Evolutionary conservation across 306 rosid species (phyloP).

Genomic region (Prosopis cineraria): DNA sequence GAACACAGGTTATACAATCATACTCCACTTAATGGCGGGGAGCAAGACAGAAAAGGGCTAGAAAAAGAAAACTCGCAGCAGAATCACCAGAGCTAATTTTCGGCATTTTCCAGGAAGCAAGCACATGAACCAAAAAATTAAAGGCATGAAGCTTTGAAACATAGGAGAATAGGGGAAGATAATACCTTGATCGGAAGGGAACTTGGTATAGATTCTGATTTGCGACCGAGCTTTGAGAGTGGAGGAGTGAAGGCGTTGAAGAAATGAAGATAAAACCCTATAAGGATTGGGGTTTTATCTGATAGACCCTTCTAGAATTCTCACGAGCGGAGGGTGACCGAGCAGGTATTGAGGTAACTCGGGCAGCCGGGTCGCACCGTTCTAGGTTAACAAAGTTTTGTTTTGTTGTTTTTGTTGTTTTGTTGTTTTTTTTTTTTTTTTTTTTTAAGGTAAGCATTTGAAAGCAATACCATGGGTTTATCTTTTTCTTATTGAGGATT

Average conservation of each 20-base stretch:
- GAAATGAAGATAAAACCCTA: constrained; percentile 61
- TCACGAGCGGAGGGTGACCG: background rate
- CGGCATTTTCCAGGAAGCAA: background rate
- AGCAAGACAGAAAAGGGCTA: background rate
- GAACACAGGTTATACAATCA: background rate
- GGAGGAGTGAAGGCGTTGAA: background rate
- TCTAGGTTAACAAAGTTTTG: background rate
- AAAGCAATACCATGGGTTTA: too few relatives aligned
- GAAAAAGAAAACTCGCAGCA: background rate
- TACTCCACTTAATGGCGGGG: too few relatives aligned
- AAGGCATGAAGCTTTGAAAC: background rate
- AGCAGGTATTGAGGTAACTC: background rate
- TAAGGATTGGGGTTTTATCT: constrained; percentile 38
- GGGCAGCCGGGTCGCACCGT: background rate
- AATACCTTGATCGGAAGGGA: constrained; percentile 33
- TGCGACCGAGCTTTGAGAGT: background rate
- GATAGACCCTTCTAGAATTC: constrained; percentile 51
- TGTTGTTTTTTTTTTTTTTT: too few relatives aligned
- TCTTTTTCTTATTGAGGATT: too few relatives aligned
- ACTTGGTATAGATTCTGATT: background rate
- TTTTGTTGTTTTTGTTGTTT: too few relatives aligned
- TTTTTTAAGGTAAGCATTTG: too few relatives aligned
- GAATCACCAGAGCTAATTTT: background rate
- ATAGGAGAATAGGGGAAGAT: background rate
- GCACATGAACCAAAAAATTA: background rate